A percentile compares a stretch with the other conserved stretches of the same genome.
Conservation (phyloP, 225 moss, liverwort and hornwort genomes). For the Sphagnum tenellum region DNA sequence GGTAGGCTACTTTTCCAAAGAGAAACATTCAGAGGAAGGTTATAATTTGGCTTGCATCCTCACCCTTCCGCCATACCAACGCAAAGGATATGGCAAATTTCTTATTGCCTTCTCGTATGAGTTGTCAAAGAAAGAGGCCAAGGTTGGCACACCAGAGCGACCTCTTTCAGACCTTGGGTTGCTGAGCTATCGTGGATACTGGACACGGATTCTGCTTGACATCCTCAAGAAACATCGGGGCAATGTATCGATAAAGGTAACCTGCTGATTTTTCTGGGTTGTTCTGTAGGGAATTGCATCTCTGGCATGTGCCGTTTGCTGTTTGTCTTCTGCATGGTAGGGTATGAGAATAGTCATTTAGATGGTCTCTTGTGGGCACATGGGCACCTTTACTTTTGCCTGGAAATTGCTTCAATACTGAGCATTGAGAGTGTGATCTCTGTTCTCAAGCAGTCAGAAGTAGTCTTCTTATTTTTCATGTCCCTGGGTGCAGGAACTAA, state of each 20-base stretch:
- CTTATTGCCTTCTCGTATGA: slow-evolving; percentile 95
- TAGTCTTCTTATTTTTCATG: no score
- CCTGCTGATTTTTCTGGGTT: not conserved
- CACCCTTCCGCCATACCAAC: slow-evolving; percentile 91
- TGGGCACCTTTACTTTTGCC: no score
- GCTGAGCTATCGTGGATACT: slow-evolving; percentile 97
- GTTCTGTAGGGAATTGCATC: no score
- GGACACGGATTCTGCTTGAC: slow-evolving; percentile 76
- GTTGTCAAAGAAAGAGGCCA: slow-evolving; percentile 90
- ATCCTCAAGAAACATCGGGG: slow-evolving; percentile 75
- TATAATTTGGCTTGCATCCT: slow-evolving; percentile 94
- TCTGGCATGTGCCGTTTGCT: no score
- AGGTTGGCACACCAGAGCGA: slow-evolving; percentile 92
- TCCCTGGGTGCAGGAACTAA: slow-evolving; percentile 50
- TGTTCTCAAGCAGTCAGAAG: no score
- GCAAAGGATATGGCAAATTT: slow-evolving; percentile 94
- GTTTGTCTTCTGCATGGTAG: no score
- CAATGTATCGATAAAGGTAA: slow-evolving; percentile 85
- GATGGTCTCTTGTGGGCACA: no score
- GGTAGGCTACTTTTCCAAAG: slow-evolving; percentile 94
- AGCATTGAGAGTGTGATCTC: no score
- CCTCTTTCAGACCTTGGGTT: slow-evolving; percentile 94
- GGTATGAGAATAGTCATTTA: no score
- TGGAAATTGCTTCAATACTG: no score
- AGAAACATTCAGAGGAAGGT: slow-evolving; percentile 85